These are phyloP conservation scores for Corinectria fuckeliana DNA, from an alignment of 2,329 filamentous ascomycete genomes.

Conservation along the genomic window DNA sequence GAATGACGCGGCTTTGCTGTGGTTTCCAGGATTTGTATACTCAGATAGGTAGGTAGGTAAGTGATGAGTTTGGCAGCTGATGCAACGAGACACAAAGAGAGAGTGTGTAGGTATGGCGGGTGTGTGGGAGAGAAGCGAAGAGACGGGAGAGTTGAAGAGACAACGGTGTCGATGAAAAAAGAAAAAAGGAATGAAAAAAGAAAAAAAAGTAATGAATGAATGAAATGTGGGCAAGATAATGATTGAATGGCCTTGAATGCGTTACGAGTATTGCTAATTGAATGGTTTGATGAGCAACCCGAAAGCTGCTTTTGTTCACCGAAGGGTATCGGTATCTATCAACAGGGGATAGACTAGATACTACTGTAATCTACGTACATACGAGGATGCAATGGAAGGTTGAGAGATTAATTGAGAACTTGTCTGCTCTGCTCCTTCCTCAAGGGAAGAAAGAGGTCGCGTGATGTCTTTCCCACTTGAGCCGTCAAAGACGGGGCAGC, in stretches of 20 bases:
- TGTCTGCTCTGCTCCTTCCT: background rate
- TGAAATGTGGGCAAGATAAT: constrained; percentile 12
- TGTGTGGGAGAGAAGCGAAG: background rate
- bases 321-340: too few relatives aligned
- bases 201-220: background rate
- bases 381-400: too few relatives aligned
- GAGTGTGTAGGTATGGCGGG: background rate
- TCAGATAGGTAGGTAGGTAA: too few relatives aligned
- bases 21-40: background rate
- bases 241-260: background rate
- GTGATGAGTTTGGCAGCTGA: too few relatives aligned
- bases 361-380: too few relatives aligned
- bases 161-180: background rate
- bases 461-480: constrained; percentile 22
- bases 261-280: background rate
- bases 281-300: background rate
- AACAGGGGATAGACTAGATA: too few relatives aligned
- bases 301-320: constrained; percentile 7
- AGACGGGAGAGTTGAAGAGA: background rate
- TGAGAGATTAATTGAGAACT: constrained; percentile 13
- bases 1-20: background rate
- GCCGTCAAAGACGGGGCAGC: constrained; percentile 4
- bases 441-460: constrained; percentile 10
- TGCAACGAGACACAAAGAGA: background rate
- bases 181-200: background rate